Evolutionary conservation across 1,139 yeast genomes (phyloP).

Genomic region (Candida albicans): DNA sequence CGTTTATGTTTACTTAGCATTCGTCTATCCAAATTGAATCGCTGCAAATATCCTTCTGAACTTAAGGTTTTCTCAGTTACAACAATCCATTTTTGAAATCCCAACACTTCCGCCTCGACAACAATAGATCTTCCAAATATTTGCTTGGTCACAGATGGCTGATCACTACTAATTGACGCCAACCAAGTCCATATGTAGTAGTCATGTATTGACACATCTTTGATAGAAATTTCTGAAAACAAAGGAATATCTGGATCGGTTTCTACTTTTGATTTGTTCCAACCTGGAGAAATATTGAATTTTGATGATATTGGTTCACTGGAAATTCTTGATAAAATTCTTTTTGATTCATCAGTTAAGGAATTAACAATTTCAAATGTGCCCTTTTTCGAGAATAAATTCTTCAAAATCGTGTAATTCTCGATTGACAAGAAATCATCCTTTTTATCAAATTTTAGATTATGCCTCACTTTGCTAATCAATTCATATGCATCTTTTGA

Average conservation of each 20-base stretch:
- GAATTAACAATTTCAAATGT: constrained; percentile 60
- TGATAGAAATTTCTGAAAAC: constrained; percentile 51
- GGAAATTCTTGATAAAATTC: constrained; percentile 61
- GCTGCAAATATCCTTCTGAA: constrained; percentile 39
- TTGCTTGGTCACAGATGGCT: constrained; percentile 61
- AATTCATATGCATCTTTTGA: constrained; percentile 50
- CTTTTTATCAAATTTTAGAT: constrained; percentile 68
- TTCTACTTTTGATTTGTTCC: constrained; percentile 31
- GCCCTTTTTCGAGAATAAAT: constrained; percentile 61
- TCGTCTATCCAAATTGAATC: constrained; percentile 20
- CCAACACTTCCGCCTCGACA: constrained; percentile 68
- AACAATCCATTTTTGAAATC: constrained; percentile 82
- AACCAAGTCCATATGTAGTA: constrained; percentile 93
- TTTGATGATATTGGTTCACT: constrained; percentile 41
- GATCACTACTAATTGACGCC: constrained; percentile 73
- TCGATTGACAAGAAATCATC: constrained; percentile 72
- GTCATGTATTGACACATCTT: constrained; percentile 75
- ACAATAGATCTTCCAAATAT: constrained; percentile 81
- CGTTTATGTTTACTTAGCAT: constrained; percentile 14
- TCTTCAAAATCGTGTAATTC: constrained; percentile 73
- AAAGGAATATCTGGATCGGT: constrained; percentile 35
- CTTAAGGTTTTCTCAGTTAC: constrained; percentile 66
- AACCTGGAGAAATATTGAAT: constrained; percentile 42
- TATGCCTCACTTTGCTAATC: constrained; percentile 58
- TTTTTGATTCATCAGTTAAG: constrained; percentile 70